Conservation (phyloP, 1,139 yeast species). For the Zygosaccharomyces pseudobailii region DNA sequence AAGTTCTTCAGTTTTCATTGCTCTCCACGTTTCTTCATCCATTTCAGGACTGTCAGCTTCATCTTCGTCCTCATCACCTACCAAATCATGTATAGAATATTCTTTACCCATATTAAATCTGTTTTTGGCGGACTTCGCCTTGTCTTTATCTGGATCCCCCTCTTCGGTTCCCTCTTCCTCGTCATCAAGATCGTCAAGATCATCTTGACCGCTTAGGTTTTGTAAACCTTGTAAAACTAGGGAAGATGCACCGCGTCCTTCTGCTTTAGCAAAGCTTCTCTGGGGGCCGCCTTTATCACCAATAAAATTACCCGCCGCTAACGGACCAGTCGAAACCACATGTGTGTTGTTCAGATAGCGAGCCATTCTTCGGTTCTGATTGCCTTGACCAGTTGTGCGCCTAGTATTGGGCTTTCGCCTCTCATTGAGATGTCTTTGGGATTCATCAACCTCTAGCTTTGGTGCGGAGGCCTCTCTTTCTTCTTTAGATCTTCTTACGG, state of each 20-base stretch:
- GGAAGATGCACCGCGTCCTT: conserved; percentile 19
- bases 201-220: conserved; percentile 29
- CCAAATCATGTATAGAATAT: conserved; percentile 42
- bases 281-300: conserved; percentile 25
- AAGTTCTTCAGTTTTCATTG: conserved; percentile 37
- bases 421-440: conserved; percentile 24
- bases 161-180: conserved; percentile 26
- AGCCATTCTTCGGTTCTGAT: conserved; percentile 39
- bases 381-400: conserved; percentile 29
- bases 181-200: conserved; percentile 15
- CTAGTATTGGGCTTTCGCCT: conserved; percentile 32
- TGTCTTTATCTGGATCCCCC: conserved; percentile 25
- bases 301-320: conserved; percentile 60
- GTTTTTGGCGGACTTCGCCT: conserved; percentile 31
- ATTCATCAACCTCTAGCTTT: conserved; percentile 41
- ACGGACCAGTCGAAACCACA: conserved; percentile 65
- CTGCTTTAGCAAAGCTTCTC: conserved; percentile 29
- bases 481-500: conserved; percentile 74
- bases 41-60: conserved; percentile 29
- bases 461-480: conserved; percentile 79
- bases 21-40: conserved; percentile 30
- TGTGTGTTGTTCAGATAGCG: conserved; percentile 58
- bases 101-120: conserved; percentile 61
- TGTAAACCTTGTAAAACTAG: conserved; percentile 30
- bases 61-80: conserved; percentile 25